A percentile compares a stretch with the other conserved stretches of the same genome.
These are phyloP conservation scores for Crucibulum laeve DNA, from an alignment of 768 basidiomycete species.

Conservation along the genomic window DNA sequence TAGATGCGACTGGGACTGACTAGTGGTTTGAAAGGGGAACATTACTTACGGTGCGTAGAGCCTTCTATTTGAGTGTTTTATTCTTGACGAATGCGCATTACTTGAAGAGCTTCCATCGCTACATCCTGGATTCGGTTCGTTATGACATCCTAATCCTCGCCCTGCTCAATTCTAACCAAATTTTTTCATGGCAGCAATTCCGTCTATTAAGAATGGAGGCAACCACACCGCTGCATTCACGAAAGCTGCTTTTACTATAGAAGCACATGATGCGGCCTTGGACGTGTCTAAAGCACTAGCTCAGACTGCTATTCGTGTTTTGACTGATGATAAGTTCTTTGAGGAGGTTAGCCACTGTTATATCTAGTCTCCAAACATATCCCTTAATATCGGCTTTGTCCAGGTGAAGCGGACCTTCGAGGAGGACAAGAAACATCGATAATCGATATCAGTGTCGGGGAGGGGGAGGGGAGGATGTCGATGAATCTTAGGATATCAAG, in stretches of 20 bases:
- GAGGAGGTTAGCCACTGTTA: slow-evolving; percentile 36
- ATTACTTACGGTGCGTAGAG: slow-evolving; percentile 57
- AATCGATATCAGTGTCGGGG: too few species aligned
- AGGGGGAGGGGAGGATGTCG: too few species aligned
- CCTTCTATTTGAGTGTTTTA: not conserved
- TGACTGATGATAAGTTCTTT: slow-evolving; percentile 67
- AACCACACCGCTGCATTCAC: slow-evolving; percentile 75
- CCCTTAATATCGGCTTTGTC: not conserved
- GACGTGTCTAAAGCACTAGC: slow-evolving; percentile 71
- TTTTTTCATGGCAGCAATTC: slow-evolving; percentile 59
- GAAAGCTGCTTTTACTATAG: slow-evolving; percentile 53
- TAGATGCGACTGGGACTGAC: not conserved
- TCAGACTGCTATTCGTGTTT: slow-evolving; percentile 59
- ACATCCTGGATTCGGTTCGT: slow-evolving; percentile 61
- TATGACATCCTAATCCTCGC: not conserved
- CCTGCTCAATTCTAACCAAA: too few species aligned
- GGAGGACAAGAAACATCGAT: slow-evolving; percentile 33
- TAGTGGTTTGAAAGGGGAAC: slow-evolving; percentile 49
- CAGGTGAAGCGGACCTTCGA: slow-evolving; percentile 52
- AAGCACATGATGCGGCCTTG: slow-evolving; percentile 64
- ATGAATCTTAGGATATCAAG: too few species aligned
- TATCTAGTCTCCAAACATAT: too few species aligned
- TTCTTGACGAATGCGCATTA: slow-evolving; percentile 1
- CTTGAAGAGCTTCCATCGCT: slow-evolving; percentile 54
- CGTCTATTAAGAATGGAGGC: slow-evolving; percentile 65